Percentiles rank a stretch among this genome's conserved stretches.
These are phyloP conservation scores for Waitea zeae DNA, from an alignment of 1,284 basidiomycete genomes.

Conservation along the genomic window DNA sequence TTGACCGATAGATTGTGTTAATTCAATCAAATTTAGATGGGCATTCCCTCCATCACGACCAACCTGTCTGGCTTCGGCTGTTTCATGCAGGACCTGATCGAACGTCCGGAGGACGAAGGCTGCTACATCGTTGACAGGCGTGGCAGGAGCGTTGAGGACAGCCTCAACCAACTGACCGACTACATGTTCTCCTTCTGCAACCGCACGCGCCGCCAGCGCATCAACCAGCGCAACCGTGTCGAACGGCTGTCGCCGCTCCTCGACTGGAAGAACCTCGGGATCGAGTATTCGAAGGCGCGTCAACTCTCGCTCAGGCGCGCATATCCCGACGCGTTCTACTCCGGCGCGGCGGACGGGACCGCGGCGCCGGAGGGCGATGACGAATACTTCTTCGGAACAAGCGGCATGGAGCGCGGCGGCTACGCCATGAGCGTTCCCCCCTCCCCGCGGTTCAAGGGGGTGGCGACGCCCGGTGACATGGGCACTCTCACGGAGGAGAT, in stretches of 20 bases:
- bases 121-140: conserved; percentile 94
- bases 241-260: conserved; percentile 84
- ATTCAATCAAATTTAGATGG: conserved; percentile 46
- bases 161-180: conserved; percentile 61
- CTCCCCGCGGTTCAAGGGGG: conserved; percentile 61
- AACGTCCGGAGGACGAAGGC: conserved; percentile 72
- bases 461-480: conserved; percentile 81
- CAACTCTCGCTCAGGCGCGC: conserved; percentile 86
- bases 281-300: conserved; percentile 92
- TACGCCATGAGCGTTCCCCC: conserved; percentile 77
- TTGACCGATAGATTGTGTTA: conserved; percentile 6
- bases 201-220: conserved; percentile 91
- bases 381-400: conserved; percentile 40
- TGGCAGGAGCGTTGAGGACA: conserved; percentile 81
- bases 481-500: conserved; percentile 95
- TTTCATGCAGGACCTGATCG: conserved; percentile 98
- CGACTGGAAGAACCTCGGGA: conserved; percentile 96
- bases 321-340: conserved; percentile 85
- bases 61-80: conserved; percentile 96
- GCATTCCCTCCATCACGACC: conserved; percentile 92
- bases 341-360: no score
- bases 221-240: conserved; percentile 96
- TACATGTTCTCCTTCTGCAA: conserved; percentile 67
- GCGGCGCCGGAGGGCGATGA: conserved; percentile 46
- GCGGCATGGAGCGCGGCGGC: conserved; percentile 47